Base-by-base conservation (phyloP, 805 yeast genomes). In the Yamadazyma scolyti region DNA sequence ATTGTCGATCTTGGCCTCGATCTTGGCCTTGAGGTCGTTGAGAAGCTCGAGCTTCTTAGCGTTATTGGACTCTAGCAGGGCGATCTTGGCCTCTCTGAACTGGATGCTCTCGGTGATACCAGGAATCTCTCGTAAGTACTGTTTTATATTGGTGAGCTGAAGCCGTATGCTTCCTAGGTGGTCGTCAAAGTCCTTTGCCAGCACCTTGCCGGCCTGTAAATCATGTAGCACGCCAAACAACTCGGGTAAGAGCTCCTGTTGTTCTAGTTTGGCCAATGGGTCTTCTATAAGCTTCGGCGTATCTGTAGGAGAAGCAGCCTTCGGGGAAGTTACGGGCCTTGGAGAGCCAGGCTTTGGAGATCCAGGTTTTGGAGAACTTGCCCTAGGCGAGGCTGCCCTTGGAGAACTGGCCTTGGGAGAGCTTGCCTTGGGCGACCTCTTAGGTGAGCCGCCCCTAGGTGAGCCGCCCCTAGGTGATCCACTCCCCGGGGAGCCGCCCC, bases 111-210 rank as follows among this genome's bases (percentile, higher is more conserved):
- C 69, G 16, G 58, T 49, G 15, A 65, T 61, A 3, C 68, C 69
- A 7, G 62, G 64, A 8, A 65, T 50, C 24, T 56, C 57, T 34
- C 50, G 59, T n/a, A 65, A 43, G 22, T 40, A 39, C 44, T 49
- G 58, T 23, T 48, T 48, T 7, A 62, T 36, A 16, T 44, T 53
- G 30, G 44, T 43, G 25, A 64, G 36, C 40, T 63, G 60, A 38
- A 64, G 52, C 26, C 70, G 52, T 25, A 61, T 48, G 25, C 58
- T 52, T 9, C 71, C 71, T 5, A 63, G 55, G 32, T 60, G 53
- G 43, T 61, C 64, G 36, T 62, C 68, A 36, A 65, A 63, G 36
- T 65, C 70, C 33, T 62, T 60, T 6, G 65, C 57, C 55, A 54
- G 62, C 11, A 61, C 37, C 14, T 43, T 49, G n/a, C 68, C 70